Percentiles rank a stretch among this genome's conserved stretches.
Conservation (phyloP, 768 basidiomycete genomes). For the Suillus americanus region DNA sequence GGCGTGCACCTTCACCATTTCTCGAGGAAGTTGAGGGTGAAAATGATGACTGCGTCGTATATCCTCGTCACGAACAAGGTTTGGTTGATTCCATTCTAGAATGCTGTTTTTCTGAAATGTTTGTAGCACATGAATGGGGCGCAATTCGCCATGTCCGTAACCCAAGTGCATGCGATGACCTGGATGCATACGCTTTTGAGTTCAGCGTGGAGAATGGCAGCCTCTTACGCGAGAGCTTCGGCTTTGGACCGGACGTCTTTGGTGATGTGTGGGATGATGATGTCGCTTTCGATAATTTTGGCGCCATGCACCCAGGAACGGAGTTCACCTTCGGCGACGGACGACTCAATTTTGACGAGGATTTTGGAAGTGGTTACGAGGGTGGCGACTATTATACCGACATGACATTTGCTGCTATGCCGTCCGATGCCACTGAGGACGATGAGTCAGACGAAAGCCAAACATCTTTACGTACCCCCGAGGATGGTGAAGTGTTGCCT, state of each 20-base stretch:
- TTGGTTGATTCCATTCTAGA: background rate
- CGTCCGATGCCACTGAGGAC: conserved; percentile 28
- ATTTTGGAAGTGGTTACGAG: conserved; percentile 11
- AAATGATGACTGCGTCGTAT: conserved; percentile 25
- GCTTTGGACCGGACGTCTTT: conserved; percentile 8
- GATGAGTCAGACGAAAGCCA: conserved; percentile 30
- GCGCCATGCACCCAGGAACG: background rate
- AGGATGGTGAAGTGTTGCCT: conserved; percentile 21
- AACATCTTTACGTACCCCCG: conserved; percentile 25
- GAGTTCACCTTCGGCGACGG: conserved; percentile 8
- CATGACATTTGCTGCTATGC: conserved; percentile 18
- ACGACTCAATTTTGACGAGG: conserved; percentile 10
- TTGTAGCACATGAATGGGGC: conserved; percentile 31
- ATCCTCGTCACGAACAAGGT: conserved; percentile 29
- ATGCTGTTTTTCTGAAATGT: background rate
- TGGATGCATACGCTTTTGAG: conserved; percentile 23
- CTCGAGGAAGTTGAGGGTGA: conserved; percentile 12
- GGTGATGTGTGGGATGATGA: conserved; percentile 25
- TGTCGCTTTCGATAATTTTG: conserved; percentile 20
- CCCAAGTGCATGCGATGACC: conserved; percentile 11
- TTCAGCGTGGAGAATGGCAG: conserved; percentile 25
- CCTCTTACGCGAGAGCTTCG: conserved; percentile 25
- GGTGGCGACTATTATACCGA: conserved; percentile 12
- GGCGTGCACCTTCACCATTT: conserved; percentile 29
- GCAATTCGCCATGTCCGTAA: conserved; percentile 19